Evolutionary conservation across 2,329 filamentous ascomycete species (phyloP), one percentile per base, ranked within the genome.

Genomic region (Cordyceps tenuipes): DNA sequence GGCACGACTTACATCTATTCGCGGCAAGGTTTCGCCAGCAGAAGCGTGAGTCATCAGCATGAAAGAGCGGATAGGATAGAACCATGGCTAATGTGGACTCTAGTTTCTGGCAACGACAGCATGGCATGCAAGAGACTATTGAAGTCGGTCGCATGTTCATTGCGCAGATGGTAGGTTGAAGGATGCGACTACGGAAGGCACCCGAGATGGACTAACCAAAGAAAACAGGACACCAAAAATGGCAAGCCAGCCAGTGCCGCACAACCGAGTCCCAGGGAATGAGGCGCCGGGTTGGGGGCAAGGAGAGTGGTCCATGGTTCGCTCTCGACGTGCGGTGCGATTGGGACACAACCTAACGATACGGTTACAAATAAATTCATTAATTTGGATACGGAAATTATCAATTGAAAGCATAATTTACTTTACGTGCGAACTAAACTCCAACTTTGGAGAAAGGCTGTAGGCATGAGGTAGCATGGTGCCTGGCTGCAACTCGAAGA

Each of bases 41-140:
- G 77, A 84, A 63, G 64, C 73, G 77, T 82, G 68, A 72, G 79
- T 48, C 19, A 17, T 12, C 1, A 7, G 10, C 3, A 12, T 26
- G 34, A 36, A 6, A 2, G 34, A 34, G 54, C 43, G 29, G 5
- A 17, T 31, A 23, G 48, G 23, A 46, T 19, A 21, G 9, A 47
- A n/a, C 31, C 4, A 58, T 46, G 59, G 50, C 66, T 73, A 64
- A 72, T 48, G 15, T 5, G 31, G 19, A 3, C 8, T 43, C 48
- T 53, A 84, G 81, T 62, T 86, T 87, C 69, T 87, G 84, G 84
- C 75, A 80, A 60, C 77, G 81, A n/a, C 83, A 86, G 67, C 76
- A 79, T 56, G 79, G 82, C 12, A 77, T 82, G 69, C 72, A 75
- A 4, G 83, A 85, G 64, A 83, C 82, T 0, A 81, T 86, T 56